phyloP scores from a whole-genome alignment of 805 yeast species.

The Saccharomyces mikatae region DNA sequence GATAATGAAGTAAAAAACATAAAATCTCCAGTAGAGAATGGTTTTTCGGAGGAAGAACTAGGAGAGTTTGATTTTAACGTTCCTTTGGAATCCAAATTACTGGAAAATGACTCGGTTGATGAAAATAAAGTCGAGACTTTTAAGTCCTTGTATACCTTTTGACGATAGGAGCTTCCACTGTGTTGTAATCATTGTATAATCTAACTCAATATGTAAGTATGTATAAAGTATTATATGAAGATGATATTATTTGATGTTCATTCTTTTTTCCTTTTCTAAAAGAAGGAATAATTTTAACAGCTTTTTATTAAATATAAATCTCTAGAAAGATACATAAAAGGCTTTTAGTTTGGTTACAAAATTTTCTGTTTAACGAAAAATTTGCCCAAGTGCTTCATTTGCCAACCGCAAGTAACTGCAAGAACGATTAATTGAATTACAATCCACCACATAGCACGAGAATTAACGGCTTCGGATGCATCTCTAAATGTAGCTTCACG shows the following conservation, averaged over 20 bases:
- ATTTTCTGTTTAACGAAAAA: slow-evolving; percentile 73
- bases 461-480: slow-evolving; percentile 59
- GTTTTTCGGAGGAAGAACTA: neutral
- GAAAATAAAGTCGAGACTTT: slow-evolving; percentile 17
- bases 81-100: neutral
- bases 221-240: neutral
- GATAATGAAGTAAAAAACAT: neutral
- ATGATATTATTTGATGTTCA: neutral
- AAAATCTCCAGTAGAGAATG: neutral
- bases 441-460: slow-evolving; percentile 68
- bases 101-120: slow-evolving; percentile 6
- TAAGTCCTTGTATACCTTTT: slow-evolving; percentile 18
- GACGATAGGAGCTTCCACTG: slow-evolving; percentile 2
- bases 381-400: slow-evolving; percentile 61
- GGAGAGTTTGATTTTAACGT: neutral
- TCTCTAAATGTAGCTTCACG: slow-evolving; percentile 70
- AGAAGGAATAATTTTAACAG: neutral
- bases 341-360: slow-evolving; percentile 11
- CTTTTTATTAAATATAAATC: neutral
- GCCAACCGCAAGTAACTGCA: slow-evolving; percentile 64
- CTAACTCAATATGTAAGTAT: neutral
- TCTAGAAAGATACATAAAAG: neutral
- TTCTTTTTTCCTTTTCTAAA: neutral
- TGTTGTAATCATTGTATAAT: neutral
- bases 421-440: slow-evolving; percentile 56